A percentile compares a stretch with the other conserved stretches of the same genome.
Evolutionary conservation across 1,139 yeast species (phyloP).

Genomic region (Geotrichum aggregatum): DNA sequence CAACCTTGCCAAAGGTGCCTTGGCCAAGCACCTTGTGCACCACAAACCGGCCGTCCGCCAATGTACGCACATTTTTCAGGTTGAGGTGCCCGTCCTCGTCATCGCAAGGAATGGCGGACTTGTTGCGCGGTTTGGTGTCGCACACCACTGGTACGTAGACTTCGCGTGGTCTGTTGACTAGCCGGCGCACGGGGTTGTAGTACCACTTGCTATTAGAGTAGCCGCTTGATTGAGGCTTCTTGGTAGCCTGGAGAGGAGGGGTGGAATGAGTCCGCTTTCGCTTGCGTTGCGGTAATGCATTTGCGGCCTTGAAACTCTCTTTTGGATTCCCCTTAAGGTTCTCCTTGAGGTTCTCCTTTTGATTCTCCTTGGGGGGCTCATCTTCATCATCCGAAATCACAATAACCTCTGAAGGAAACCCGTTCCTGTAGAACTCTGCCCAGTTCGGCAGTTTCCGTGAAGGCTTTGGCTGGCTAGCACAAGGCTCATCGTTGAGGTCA

Average conservation of each 20-base stretch:
- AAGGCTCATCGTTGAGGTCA: neutral
- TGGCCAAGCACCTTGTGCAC: constrained; percentile 62
- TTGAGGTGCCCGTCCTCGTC: constrained; percentile 16
- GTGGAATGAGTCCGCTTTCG: neutral
- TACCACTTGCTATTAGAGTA: neutral
- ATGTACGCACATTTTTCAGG: constrained; percentile 2
- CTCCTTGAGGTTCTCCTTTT: neutral
- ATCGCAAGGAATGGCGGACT: constrained; percentile 4
- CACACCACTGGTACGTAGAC: constrained; percentile 14
- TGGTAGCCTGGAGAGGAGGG: neutral
- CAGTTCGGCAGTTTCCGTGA: constrained; percentile 27
- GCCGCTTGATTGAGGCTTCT: neutral
- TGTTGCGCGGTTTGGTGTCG: neutral
- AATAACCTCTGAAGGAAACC: constrained; percentile 37
- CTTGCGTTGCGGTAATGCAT: neutral
- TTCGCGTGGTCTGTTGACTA: constrained; percentile 6
- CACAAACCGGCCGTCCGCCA: constrained; percentile 46
- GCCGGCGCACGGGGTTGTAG: constrained; percentile 1
- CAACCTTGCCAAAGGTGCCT: constrained; percentile 96
- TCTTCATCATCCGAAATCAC: constrained; percentile 36
- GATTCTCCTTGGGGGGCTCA: constrained; percentile 12
- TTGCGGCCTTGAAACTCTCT: constrained; percentile 3
- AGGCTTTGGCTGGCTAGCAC: neutral
- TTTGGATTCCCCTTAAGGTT: neutral
- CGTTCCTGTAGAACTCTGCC: constrained; percentile 36